Percentiles rank a stretch among this genome's conserved stretches.
Conservation (phyloP, 2,329 filamentous ascomycete genomes). For the Xylogone sp. region DNA sequence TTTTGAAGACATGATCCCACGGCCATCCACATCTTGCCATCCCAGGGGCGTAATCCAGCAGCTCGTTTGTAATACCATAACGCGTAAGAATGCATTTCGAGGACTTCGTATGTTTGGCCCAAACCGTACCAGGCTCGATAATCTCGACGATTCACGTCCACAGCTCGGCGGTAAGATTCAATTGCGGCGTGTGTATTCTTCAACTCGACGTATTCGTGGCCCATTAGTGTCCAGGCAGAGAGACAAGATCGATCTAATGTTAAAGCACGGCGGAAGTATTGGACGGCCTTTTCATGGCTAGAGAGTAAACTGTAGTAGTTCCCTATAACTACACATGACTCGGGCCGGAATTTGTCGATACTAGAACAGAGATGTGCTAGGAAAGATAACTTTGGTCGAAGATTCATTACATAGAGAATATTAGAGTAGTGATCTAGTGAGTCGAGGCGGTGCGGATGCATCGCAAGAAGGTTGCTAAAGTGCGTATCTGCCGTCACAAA, state of each 20-base stretch:
- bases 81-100: constrained; percentile 97
- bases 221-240: constrained; percentile 97
- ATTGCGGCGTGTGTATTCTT: constrained; percentile 98
- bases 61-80: constrained; percentile 98
- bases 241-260: constrained; percentile 87
- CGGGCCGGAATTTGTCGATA: constrained; percentile 92
- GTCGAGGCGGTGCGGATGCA: constrained; percentile 72
- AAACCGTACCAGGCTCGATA: constrained; percentile 98
- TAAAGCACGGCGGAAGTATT: constrained; percentile 92
- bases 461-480: constrained; percentile 76
- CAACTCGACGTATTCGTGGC: constrained; percentile 96
- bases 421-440: constrained; percentile 95
- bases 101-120: constrained; percentile 93
- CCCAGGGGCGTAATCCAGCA: constrained; percentile 87
- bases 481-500: constrained; percentile 64
- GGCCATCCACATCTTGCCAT: constrained; percentile 98
- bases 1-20: constrained; percentile 89
- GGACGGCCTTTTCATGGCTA: constrained; percentile 94
- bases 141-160: constrained; percentile 93
- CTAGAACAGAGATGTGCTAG: constrained; percentile 86
- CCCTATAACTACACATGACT: constrained; percentile 93
- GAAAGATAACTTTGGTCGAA: constrained; percentile 85
- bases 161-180: constrained; percentile 90
- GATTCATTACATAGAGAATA: constrained; percentile 89
- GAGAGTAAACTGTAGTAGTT: constrained; percentile 96